These are phyloP conservation scores for Orbilia javanica DNA, from an alignment of 2,329 filamentous ascomycete genomes.

Conservation along the genomic window DNA sequence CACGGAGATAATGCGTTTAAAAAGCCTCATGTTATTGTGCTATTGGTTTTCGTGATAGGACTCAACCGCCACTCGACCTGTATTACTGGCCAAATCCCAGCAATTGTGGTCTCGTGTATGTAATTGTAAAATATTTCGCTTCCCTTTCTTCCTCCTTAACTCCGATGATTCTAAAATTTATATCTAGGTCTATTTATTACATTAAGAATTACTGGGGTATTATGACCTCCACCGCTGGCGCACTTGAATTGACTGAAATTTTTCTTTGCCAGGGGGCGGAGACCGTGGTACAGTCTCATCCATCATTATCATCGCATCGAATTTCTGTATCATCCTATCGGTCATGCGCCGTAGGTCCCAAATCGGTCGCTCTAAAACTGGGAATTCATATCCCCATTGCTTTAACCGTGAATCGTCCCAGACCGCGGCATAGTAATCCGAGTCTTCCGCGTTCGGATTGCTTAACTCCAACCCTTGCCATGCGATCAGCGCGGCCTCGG, in stretches of 20 bases:
- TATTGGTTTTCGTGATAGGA: too few relatives aligned
- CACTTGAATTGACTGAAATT: background rate
- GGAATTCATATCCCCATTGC: slow-evolving; percentile 10
- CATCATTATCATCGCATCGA: background rate
- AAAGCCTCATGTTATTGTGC: background rate
- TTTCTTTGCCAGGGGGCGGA: background rate
- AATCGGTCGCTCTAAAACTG: slow-evolving; percentile 4
- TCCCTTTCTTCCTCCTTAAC: background rate
- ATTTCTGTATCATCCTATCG: background rate
- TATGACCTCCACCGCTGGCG: background rate
- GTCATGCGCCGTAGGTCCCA: slow-evolving; percentile 10
- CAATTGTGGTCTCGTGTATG: too few relatives aligned
- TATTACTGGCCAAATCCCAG: too few relatives aligned
- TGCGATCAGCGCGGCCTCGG: slow-evolving; percentile 13
- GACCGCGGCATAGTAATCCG: slow-evolving; percentile 21
- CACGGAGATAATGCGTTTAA: background rate
- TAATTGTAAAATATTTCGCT: too few relatives aligned
- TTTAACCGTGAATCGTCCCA: slow-evolving; percentile 27
- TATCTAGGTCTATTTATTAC: background rate
- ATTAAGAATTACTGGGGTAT: background rate
- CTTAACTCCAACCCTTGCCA: slow-evolving; percentile 29
- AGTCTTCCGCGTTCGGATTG: slow-evolving; percentile 13
- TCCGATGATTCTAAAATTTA: too few relatives aligned
- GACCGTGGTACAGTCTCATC: background rate
- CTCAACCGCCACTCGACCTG: too few relatives aligned